Conservation (phyloP, 495 filamentous ascomycete species). For the Patellaria atrata region DNA sequence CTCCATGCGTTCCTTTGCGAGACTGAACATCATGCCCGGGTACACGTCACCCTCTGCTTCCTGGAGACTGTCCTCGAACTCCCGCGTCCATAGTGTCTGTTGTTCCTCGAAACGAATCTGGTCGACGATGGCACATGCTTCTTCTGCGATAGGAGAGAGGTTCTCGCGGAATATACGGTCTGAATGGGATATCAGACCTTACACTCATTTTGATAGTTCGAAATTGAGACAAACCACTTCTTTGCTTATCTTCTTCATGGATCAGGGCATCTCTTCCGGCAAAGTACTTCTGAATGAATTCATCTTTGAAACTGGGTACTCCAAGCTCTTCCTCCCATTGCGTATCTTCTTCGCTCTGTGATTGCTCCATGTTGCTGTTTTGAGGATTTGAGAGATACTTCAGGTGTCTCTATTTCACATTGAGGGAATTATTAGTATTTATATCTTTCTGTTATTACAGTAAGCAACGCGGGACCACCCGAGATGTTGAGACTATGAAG, state of each 20-base stretch:
- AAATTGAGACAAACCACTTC: conserved; percentile 48
- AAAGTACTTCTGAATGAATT: conserved; percentile 68
- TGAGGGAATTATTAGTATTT: too few relatives aligned
- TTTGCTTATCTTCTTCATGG: conserved; percentile 60
- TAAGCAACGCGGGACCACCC: too few relatives aligned
- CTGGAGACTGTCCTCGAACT: conserved; percentile 49
- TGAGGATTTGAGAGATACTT: too few relatives aligned
- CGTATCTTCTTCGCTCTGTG: conserved; percentile 26
- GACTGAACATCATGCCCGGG: conserved; percentile 79
- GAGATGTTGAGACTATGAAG: too few relatives aligned
- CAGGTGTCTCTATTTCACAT: too few relatives aligned
- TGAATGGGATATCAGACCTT: conserved; percentile 20
- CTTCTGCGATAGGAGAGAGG: conserved; percentile 56
- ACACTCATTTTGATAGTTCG: conserved; percentile 6
- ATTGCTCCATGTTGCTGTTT: conserved; percentile 4
- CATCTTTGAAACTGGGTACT: conserved; percentile 42
- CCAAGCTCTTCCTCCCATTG: conserved; percentile 40
- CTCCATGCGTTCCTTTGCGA: conserved; percentile 69
- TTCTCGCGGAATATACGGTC: conserved; percentile 51
- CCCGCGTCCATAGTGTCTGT: conserved; percentile 52
- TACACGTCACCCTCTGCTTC: conserved; percentile 43
- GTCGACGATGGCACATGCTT: conserved; percentile 63
- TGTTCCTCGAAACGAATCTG: conserved; percentile 66
- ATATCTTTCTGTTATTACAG: too few relatives aligned
- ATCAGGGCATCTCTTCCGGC: conserved; percentile 64